These are phyloP conservation scores for Zelopaecilomyces penicillatus DNA, from an alignment of 2,329 filamentous ascomycete species.

Conservation along the genomic window DNA sequence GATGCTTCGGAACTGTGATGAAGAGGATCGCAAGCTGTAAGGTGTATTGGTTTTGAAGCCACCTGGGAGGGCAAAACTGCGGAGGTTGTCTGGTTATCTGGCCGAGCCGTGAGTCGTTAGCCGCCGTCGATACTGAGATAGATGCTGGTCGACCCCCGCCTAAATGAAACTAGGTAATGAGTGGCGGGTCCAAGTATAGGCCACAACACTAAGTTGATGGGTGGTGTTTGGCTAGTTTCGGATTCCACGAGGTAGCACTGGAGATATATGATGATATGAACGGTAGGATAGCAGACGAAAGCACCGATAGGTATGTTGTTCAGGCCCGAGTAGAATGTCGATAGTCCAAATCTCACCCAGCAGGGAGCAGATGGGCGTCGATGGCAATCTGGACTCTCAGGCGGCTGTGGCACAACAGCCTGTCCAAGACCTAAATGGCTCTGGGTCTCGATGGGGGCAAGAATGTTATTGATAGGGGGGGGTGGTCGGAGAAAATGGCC, in stretches of 20 bases:
- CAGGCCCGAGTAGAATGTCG: background rate
- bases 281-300: conserved; percentile 2
- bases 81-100: conserved; percentile 5
- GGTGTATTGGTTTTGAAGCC: conserved; percentile 3
- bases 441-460: conserved; percentile 5
- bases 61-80: conserved; percentile 4
- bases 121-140: conserved; percentile 10
- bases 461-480: conserved; percentile 7
- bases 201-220: conserved; percentile 9
- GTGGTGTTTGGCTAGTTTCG: conserved; percentile 10
- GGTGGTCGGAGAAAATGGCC: conserved; percentile 8
- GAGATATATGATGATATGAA: conserved; percentile 12
- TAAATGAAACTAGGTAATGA: conserved; percentile 7
- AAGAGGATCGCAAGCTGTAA: too few species aligned
- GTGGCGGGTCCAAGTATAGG: conserved; percentile 8
- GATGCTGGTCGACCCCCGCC: conserved; percentile 14
- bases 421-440: conserved; percentile 4
- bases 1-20: too few species aligned
- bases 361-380: background rate
- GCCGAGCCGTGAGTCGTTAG: conserved; percentile 9
- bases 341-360: background rate
- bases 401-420: conserved; percentile 6
- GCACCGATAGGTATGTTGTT: background rate
- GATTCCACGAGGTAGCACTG: conserved; percentile 11
- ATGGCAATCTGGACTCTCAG: background rate